Evolutionary conservation across 176 grass and related monocot genomes (phyloP).

Genomic region (Triticum dicoccoides): DNA sequence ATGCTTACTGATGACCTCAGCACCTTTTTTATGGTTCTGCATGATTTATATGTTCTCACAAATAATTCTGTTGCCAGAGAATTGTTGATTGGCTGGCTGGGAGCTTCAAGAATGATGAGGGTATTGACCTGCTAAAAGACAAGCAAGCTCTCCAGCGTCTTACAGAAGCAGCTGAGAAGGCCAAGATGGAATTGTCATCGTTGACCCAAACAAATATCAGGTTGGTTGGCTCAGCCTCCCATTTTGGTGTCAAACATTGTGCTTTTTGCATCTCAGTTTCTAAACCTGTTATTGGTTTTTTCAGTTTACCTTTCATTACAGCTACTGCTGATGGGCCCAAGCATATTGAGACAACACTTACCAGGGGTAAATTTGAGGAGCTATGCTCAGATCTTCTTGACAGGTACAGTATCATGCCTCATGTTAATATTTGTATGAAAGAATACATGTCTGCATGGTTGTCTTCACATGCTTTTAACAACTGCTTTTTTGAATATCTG

Average conservation of each 20-base stretch:
- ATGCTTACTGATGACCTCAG: neutral
- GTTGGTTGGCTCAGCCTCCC: constrained; percentile 7
- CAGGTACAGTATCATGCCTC: constrained; percentile 30
- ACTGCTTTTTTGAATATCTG: neutral
- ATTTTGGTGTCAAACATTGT: neutral
- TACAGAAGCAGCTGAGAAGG: constrained; percentile 79
- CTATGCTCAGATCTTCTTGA: constrained; percentile 74
- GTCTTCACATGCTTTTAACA: neutral
- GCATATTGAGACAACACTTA: constrained; percentile 66
- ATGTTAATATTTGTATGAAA: constrained; percentile 8
- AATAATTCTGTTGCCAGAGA: constrained; percentile 39
- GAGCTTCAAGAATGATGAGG: constrained; percentile 67
- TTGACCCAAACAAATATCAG: constrained; percentile 75
- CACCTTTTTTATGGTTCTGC: neutral
- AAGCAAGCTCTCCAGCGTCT: constrained; percentile 77
- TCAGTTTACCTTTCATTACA: constrained; percentile 77
- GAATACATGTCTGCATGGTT: neutral
- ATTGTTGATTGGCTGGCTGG: constrained; percentile 67
- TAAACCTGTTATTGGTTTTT: constrained; percentile 14
- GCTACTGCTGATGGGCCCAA: constrained; percentile 71
- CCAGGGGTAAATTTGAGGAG: constrained; percentile 84
- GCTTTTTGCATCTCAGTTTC: neutral
- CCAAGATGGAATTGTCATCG: constrained; percentile 73
- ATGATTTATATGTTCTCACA: neutral
- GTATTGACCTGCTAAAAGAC: constrained; percentile 72